phyloP scores from a whole-genome alignment of 331 rosid genomes.

The Pyracantha coccinea region DNA sequence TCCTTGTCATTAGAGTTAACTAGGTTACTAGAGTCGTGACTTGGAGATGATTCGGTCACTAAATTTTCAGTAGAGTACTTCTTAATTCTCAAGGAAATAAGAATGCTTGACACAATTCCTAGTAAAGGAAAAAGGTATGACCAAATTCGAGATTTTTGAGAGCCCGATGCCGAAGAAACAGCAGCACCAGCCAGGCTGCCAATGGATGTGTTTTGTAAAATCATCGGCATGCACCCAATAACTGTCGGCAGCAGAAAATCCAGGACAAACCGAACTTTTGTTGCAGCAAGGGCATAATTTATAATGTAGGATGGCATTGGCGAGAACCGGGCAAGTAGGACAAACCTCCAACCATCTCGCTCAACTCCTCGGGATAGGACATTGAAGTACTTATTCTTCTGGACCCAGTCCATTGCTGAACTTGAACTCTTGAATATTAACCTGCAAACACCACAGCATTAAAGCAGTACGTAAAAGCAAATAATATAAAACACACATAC shows the following conservation, averaged over 20 bases:
- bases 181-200: conserved; percentile 99
- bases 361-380: conserved; percentile 78
- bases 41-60: conserved; percentile 22
- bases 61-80: conserved; percentile 55
- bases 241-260: conserved; percentile 86
- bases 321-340: conserved; percentile 93
- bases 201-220: conserved; percentile 82
- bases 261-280: conserved; percentile 61
- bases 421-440: conserved; percentile 62
- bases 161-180: conserved; percentile 58
- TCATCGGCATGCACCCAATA: conserved; percentile 88
- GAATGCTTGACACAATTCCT: conserved; percentile 70
- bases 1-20: conserved; percentile 1
- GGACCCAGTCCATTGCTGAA: conserved; percentile 80
- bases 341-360: conserved; percentile 96
- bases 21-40: conserved; percentile 7
- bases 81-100: conserved; percentile 77
- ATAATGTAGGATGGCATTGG: conserved; percentile 85
- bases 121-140: conserved; percentile 66
- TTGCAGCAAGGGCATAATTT: conserved; percentile 93
- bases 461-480: background rate
- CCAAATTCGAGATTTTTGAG: conserved; percentile 55
- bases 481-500: background rate
- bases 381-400: conserved; percentile 61
- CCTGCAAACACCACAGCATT: conserved; percentile 36